Evolutionary conservation across 495 filamentous ascomycete genomes (phyloP).

Genomic region (Geoglossum glabrum): DNA sequence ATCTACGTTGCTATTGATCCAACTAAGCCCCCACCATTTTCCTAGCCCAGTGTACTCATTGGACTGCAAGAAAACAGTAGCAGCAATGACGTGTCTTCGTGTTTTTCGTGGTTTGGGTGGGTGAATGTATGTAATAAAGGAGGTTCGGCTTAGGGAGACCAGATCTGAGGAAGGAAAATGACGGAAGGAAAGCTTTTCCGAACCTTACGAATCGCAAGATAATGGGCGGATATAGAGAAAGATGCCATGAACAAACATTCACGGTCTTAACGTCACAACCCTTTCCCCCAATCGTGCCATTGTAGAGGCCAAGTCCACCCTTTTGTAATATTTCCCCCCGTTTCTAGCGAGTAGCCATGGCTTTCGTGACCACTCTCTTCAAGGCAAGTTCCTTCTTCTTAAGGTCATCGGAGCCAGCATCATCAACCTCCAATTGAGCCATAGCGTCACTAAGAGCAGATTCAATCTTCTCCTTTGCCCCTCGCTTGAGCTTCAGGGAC

Average conservation of each 20-base stretch:
- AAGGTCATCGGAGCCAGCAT: constrained; percentile 78
- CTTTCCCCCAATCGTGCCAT: neutral
- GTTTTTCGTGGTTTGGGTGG: neutral
- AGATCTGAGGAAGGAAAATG: neutral
- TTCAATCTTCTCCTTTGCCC: constrained; percentile 99
- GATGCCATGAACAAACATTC: neutral
- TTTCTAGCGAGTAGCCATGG: constrained; percentile 69
- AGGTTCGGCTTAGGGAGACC: neutral
- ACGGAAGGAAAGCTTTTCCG: neutral
- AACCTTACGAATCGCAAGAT: neutral
- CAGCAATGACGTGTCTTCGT: neutral
- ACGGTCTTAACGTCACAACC: neutral
- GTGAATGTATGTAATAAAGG: neutral
- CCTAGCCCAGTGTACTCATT: neutral
- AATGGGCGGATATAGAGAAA: neutral
- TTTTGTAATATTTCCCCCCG: too few species aligned
- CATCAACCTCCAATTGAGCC: constrained; percentile 71
- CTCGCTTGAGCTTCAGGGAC: constrained; percentile 94
- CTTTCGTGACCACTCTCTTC: constrained; percentile 95
- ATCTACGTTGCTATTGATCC: neutral
- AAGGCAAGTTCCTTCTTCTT: constrained; percentile 99
- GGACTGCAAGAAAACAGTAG: neutral
- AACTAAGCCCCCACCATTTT: neutral
- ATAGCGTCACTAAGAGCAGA: constrained; percentile 71
- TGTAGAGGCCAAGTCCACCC: neutral